phyloP scores from a whole-genome alignment of 805 yeast genomes.

The Starmerella kuoi region DNA sequence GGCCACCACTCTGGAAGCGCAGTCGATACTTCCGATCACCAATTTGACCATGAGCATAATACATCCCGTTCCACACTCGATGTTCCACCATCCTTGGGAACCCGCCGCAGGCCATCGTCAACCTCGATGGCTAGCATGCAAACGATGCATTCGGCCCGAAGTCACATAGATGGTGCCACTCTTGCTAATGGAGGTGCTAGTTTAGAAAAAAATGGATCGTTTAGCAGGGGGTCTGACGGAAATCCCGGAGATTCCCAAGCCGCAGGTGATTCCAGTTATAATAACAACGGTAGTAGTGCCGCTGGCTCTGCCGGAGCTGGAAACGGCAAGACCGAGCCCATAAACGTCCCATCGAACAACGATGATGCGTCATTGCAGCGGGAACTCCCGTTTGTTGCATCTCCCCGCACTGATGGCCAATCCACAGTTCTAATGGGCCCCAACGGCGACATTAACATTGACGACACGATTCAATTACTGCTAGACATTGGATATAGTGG shows the following conservation, averaged over 20 bases:
- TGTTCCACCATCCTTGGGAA: neutral
- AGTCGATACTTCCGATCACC: neutral
- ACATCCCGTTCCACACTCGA: conserved; percentile 1
- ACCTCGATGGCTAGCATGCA: conserved; percentile 17
- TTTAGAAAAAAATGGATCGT: neutral
- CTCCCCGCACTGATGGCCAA: conserved; percentile 23
- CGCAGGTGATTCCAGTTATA: neutral
- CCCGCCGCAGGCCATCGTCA: conserved; percentile 13
- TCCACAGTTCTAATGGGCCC: conserved; percentile 28
- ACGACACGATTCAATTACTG: conserved; percentile 78
- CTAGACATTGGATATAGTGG: conserved; percentile 95
- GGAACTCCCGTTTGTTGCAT: conserved; percentile 23
- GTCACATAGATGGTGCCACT: conserved; percentile 4
- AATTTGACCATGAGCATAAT: neutral
- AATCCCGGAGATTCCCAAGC: too few species aligned
- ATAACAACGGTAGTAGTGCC: neutral
- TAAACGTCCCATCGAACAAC: conserved; percentile 4
- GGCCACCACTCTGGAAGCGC: neutral
- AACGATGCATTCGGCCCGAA: conserved; percentile 19
- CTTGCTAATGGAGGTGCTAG: conserved; percentile 2
- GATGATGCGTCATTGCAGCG: conserved; percentile 12
- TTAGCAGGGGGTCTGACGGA: conserved; percentile 7
- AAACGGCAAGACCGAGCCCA: neutral
- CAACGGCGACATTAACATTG: conserved; percentile 42
- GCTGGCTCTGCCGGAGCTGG: neutral